phyloP scores from a whole-genome alignment of 345 rosid genomes.

The Murraya koenigii region DNA sequence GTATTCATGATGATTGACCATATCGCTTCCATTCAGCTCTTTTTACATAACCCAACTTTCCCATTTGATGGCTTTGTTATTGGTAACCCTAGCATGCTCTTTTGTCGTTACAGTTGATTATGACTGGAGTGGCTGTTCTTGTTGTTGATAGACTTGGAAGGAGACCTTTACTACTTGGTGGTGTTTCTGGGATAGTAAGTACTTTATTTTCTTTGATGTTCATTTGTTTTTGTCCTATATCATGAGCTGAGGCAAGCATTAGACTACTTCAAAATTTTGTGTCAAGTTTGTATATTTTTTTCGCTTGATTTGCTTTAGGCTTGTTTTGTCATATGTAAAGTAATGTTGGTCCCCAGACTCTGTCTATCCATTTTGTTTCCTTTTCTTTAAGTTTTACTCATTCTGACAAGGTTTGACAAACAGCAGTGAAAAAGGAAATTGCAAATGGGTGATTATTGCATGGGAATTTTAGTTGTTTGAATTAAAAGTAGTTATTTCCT shows the following conservation, averaged over 20 bases:
- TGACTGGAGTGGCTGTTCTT: constrained; percentile 89
- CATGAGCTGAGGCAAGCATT: constrained; percentile 16
- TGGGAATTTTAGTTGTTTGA: constrained; percentile 5
- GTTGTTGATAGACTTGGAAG: constrained; percentile 90
- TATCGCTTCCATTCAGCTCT: background rate
- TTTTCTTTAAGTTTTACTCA: background rate
- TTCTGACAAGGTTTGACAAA: background rate
- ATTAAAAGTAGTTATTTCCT: background rate
- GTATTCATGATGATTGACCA: background rate
- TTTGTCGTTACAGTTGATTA: constrained; percentile 58
- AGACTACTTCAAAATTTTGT: background rate
- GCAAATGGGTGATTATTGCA: background rate
- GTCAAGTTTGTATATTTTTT: background rate
- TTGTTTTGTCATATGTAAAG: background rate
- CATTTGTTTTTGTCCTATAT: constrained; percentile 8
- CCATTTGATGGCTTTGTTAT: background rate
- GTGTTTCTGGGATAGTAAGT: constrained; percentile 88
- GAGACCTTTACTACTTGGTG: constrained; percentile 85
- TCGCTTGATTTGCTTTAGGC: background rate
- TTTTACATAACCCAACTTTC: background rate
- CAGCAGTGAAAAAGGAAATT: background rate
- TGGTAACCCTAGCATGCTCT: constrained; percentile 7
- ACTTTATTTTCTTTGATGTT: constrained; percentile 16
- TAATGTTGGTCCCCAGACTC: background rate
- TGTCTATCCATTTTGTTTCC: background rate